Percentiles rank a stretch among this genome's conserved stretches.
These are phyloP conservation scores for Ophiostoma sp. DNA, from an alignment of 2,329 filamentous ascomycete species.

Conservation along the genomic window DNA sequence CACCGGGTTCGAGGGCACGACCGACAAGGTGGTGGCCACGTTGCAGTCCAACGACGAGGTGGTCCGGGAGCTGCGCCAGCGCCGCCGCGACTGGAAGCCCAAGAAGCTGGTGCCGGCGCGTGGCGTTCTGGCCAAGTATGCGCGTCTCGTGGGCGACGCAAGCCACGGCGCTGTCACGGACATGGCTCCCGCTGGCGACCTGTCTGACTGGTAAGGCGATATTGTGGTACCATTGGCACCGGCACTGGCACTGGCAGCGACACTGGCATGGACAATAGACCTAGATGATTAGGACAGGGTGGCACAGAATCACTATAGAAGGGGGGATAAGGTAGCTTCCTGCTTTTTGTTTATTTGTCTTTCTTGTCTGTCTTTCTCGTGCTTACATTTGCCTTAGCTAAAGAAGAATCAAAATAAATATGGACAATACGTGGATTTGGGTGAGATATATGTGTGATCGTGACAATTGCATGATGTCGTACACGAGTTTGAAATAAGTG, in stretches of 20 bases:
- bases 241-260: neutral
- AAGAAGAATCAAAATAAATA: neutral
- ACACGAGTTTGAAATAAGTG: neutral
- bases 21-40: slow-evolving; percentile 16
- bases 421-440: too few species aligned
- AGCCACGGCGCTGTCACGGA: slow-evolving; percentile 89
- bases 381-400: neutral
- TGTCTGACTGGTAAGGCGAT: slow-evolving; percentile 20
- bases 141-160: slow-evolving; percentile 79
- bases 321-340: neutral
- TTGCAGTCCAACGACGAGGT: slow-evolving; percentile 26
- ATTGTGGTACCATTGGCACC: too few species aligned
- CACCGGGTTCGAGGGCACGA: neutral
- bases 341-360: neutral
- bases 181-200: slow-evolving; percentile 32
- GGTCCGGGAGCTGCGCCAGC: slow-evolving; percentile 54
- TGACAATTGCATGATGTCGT: too few species aligned
- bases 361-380: neutral
- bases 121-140: slow-evolving; percentile 87
- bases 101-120: slow-evolving; percentile 70
- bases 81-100: slow-evolving; percentile 58
- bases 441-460: too few species aligned
- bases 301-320: neutral
- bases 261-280: neutral
- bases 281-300: neutral